Base-by-base conservation (phyloP, 148 eudicot species). In the Rhododendron simsii region DNA sequence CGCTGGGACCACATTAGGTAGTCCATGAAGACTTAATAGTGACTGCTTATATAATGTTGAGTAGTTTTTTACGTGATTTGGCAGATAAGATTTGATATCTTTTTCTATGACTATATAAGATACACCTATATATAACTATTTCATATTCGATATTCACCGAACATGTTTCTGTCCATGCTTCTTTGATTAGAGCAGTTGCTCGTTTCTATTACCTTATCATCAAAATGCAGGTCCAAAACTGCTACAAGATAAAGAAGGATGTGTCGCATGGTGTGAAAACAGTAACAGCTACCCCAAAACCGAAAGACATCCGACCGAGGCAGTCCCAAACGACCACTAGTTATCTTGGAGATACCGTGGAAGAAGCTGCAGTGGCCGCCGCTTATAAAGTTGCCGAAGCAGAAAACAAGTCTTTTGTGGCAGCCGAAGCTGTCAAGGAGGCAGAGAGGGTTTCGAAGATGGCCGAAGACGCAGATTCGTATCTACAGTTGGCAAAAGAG, bases 361-460 rank as follows among this genome's bases (percentile, higher is more conserved):
- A 95, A 88, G 93, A 90, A 47, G 96, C 94, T 5, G 93, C 94
- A 55, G 89, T 84, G 59, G 81, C 85, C 51, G 97, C 98, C 50
- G 96, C 97, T 37, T 92, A 85, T 85, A 91, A 88, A 84, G 86
- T 96, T 83, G 98, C 93, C 18, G 98, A 94, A 87, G 99, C 97
- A 45, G 98, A 96, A 87, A 89, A 92, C 69, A 91, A 89, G 83
- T 89, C 96, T 16, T 89, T 86, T 78, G 88, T 87, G 16, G 97
- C 96, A 44, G 98, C 97, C 53, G 94, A 93, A 78, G 90, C 97
- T 20, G 93, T 92, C 7, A 93, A 90, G 83, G 99, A 96, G 84
- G 93, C 92, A 0, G 99, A 96, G 82, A 92, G 94, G 89, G 87
- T 94, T 69, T 83, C 91, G 18, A 90, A 61, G 88, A 84, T 96